Evolutionary conservation across 495 filamentous ascomycete genomes (phyloP).

Genomic region (Penicillium egyptiacum): DNA sequence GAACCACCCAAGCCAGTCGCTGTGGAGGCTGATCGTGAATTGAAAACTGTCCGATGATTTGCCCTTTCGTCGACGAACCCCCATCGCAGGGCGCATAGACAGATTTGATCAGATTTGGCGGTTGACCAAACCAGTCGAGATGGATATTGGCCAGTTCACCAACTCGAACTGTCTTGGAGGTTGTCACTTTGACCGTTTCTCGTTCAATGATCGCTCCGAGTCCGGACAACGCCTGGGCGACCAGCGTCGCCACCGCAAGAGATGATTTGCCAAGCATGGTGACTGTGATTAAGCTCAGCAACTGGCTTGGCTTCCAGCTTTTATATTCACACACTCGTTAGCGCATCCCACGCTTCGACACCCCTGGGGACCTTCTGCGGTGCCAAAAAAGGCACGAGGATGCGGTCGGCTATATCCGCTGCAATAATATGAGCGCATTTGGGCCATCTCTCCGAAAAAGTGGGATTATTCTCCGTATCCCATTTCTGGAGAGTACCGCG

Average conservation of each 20-base stretch:
- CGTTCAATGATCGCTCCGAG: slow-evolving; percentile 3
- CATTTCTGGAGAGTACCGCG: slow-evolving; percentile 2
- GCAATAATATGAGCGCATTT: neutral
- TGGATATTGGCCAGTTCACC: slow-evolving; percentile 16
- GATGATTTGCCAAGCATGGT: slow-evolving; percentile 8
- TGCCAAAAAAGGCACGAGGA: slow-evolving; percentile 4
- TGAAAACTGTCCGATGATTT: slow-evolving; percentile 9
- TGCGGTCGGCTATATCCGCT: slow-evolving; percentile 3
- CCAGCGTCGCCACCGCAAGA: slow-evolving; percentile 2
- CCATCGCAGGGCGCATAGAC: slow-evolving; percentile 4
- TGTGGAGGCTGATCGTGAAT: slow-evolving; percentile 9
- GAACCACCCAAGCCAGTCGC: slow-evolving; percentile 16
- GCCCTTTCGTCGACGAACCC: neutral
- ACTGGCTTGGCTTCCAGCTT: neutral
- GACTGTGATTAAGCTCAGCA: neutral
- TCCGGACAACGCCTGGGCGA: slow-evolving; percentile 10
- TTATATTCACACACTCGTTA: neutral
- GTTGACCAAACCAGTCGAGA: slow-evolving; percentile 1
- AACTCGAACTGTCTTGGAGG: slow-evolving; percentile 5
- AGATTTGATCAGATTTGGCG: slow-evolving; percentile 7
- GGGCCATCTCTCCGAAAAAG: neutral
- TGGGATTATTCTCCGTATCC: neutral
- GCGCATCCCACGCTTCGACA: neutral
- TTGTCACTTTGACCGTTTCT: slow-evolving; percentile 5
- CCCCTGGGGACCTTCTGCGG: slow-evolving; percentile 7